Percentiles rank a stretch among this genome's conserved stretches.
phyloP scores from a whole-genome alignment of 805 yeast genomes.

The Saccharomycopsis babjevae region DNA sequence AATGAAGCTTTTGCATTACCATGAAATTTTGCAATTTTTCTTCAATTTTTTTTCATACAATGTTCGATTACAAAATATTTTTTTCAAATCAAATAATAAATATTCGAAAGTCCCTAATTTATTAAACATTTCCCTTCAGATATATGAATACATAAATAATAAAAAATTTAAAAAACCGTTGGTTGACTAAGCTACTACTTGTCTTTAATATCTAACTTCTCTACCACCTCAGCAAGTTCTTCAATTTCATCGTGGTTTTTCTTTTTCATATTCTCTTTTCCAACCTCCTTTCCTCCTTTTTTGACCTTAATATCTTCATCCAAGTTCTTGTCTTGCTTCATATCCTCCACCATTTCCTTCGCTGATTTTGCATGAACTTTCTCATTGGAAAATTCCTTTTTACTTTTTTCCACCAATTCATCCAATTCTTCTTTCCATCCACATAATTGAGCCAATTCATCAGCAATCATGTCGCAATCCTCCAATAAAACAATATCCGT shows the following conservation, averaged over 20 bases:
- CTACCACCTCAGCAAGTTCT: slow-evolving; percentile 18
- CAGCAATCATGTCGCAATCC: slow-evolving; percentile 58
- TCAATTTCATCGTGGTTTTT: slow-evolving; percentile 18
- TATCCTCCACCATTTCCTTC: slow-evolving; percentile 22
- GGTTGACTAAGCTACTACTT: background rate
- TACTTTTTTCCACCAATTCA: slow-evolving; percentile 26
- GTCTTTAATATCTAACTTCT: slow-evolving; percentile 5
- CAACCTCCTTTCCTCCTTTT: slow-evolving; percentile 20
- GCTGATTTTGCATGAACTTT: slow-evolving; percentile 16
- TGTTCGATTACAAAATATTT: too few relatives aligned
- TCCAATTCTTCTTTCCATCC: slow-evolving; percentile 59
- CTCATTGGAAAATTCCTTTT: slow-evolving; percentile 13
- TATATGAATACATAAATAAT: too few relatives aligned
- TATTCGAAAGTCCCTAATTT: too few relatives aligned
- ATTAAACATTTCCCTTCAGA: too few relatives aligned
- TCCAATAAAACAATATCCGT: slow-evolving; percentile 52
- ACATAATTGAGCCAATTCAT: slow-evolving; percentile 37
- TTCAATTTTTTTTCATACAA: too few relatives aligned
- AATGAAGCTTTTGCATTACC: too few relatives aligned
- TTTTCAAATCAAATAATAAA: too few relatives aligned
- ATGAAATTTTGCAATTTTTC: too few relatives aligned
- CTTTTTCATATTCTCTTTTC: slow-evolving; percentile 6
- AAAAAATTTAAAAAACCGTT: too few relatives aligned
- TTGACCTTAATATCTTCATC: slow-evolving; percentile 12
- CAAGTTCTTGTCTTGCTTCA: slow-evolving; percentile 21